Conservation (phyloP, 1,139 yeast genomes). For the Candida dubliniensis region DNA sequence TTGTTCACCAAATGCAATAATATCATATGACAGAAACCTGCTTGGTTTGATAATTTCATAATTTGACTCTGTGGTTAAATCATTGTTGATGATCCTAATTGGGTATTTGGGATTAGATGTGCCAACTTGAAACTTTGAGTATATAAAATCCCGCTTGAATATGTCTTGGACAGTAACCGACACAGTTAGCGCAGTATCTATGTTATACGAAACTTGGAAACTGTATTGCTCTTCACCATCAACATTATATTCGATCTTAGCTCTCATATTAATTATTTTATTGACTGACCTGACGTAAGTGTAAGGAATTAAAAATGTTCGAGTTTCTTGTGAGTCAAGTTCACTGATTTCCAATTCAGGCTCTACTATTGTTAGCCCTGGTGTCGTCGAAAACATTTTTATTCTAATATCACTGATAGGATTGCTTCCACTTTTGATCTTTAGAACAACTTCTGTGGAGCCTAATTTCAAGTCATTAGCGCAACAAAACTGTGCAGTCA, state of each 20-base stretch:
- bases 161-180: constrained; percentile 81
- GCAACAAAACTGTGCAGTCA: constrained; percentile 23
- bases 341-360: constrained; percentile 19
- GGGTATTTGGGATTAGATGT: constrained; percentile 56
- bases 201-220: constrained; percentile 26
- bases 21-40: constrained; percentile 17
- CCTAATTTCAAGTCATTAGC: constrained; percentile 24
- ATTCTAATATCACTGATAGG: constrained; percentile 17
- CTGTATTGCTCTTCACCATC: constrained; percentile 20
- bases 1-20: constrained; percentile 67
- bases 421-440: constrained; percentile 22
- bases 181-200: constrained; percentile 54
- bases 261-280: constrained; percentile 28
- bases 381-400: constrained; percentile 17
- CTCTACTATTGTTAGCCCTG: constrained; percentile 18
- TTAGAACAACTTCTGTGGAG: constrained; percentile 20
- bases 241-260: constrained; percentile 30
- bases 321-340: constrained; percentile 19
- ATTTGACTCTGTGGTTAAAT: constrained; percentile 35
- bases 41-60: constrained; percentile 36
- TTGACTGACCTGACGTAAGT: constrained; percentile 23
- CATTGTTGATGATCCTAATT: constrained; percentile 49
- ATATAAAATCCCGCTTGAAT: constrained; percentile 54
- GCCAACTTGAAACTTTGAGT: constrained; percentile 68
- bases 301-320: constrained; percentile 24